Evolutionary conservation across 2,329 filamentous ascomycete species (phyloP), one percentile per base, ranked within the genome.

Genomic region (Thielaviopsis euricoi): DNA sequence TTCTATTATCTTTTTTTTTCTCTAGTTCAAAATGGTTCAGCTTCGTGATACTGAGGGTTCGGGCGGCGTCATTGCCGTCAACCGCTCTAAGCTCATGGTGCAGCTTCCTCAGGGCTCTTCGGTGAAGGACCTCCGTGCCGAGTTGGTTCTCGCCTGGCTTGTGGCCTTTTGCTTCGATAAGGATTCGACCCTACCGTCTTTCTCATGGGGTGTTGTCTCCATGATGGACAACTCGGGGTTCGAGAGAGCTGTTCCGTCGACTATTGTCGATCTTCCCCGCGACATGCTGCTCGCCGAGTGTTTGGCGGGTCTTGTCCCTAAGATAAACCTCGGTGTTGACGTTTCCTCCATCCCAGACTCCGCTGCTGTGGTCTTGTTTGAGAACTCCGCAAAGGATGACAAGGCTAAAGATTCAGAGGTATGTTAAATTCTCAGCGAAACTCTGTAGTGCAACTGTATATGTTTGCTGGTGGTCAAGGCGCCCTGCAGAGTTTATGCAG

Each of bases 131-230:
- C 56, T 61, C 22, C 58, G 52, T 33, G 52, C 62, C 22, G 62
- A 64, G 58, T 53, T 65, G n/a, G 55, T 65, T 15, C 62, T 65
- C 6, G 56, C 64, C 22, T 65, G 64, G 64, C 62, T 64, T 10
- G 57, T 64, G 25, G 59, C 64, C 10, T 60, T 64, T 13, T 63
- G 63, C 56, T 62, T 64, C 23, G 63, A 64, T 49, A 60, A 62
- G 19, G 62, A 64, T 48, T 62, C 55, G 53, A 58, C 55, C 53
- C 62, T 46, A 40, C 62, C 56, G 22, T 56, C 48, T 48, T 62
- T 53, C 56, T 56, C 26, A 22, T 65, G 62, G 58, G 62, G 62
- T 15, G 53, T 53, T n/a, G 26, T 29, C 19, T 56, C 56, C 19
- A 49, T 48, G 17, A 52, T 56, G 6, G 25, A 46, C 17, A 21